Conservation (phyloP, 192 early-diverging fungal species). For the Coemansia biformis region DNA sequence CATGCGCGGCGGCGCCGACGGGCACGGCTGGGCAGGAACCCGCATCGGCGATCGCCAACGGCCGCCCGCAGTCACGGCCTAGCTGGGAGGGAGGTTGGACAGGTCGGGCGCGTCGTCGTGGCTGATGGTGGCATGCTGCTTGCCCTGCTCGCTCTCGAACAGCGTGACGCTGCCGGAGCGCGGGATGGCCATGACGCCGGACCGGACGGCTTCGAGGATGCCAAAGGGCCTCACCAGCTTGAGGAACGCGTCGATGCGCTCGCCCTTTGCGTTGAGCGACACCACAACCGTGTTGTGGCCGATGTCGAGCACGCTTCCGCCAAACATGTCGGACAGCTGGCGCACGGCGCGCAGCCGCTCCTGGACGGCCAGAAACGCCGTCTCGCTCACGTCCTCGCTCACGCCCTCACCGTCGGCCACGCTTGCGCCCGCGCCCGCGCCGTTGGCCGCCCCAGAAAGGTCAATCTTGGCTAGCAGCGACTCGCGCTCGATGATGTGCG, state of each 20-base stretch:
- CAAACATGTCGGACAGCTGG: slow-evolving; percentile 79
- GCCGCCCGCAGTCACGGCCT: slow-evolving; percentile 15
- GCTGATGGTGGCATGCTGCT: slow-evolving; percentile 57
- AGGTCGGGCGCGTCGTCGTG: slow-evolving; percentile 60
- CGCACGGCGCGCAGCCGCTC: slow-evolving; percentile 72
- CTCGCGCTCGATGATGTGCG: slow-evolving; percentile 86
- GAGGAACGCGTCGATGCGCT: slow-evolving; percentile 85
- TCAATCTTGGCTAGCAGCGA: slow-evolving; percentile 90
- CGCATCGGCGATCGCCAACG: no score
- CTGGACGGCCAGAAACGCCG: slow-evolving; percentile 53
- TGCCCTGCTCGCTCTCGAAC: slow-evolving; percentile 62
- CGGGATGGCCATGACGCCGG: slow-evolving; percentile 96
- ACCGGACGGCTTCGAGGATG: slow-evolving; percentile 88
- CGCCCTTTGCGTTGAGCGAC: slow-evolving; percentile 82
- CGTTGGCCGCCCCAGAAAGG: slow-evolving; percentile 55
- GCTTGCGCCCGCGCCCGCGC: slow-evolving; percentile 12
- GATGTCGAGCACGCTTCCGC: slow-evolving; percentile 84
- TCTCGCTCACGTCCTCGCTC: slow-evolving; percentile 12
- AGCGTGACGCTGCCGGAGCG: slow-evolving; percentile 76
- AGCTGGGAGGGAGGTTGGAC: slow-evolving; percentile 89
- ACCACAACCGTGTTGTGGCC: slow-evolving; percentile 76
- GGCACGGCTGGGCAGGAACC: neutral
- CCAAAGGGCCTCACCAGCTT: slow-evolving; percentile 93
- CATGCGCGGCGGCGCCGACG: no score
- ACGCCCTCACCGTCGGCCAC: slow-evolving; percentile 1